Evolutionary conservation across 2,329 filamentous ascomycete species (phyloP), one percentile per base, ranked within the genome.

Genomic region (Ustilaginoidea virens): DNA sequence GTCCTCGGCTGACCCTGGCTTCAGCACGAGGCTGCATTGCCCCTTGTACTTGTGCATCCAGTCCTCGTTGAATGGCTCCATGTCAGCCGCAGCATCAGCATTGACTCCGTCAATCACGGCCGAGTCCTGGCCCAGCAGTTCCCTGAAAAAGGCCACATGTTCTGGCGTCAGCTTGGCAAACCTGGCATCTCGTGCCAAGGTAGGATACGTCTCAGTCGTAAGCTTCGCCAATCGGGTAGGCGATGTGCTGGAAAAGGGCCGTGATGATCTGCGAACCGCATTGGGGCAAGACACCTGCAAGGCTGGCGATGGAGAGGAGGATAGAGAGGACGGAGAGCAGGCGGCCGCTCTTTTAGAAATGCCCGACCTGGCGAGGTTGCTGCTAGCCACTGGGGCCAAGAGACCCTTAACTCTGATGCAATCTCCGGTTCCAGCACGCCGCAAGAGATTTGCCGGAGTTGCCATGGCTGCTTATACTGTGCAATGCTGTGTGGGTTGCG

Each of bases 1-100:
- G 55, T 98, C 78, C 44, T 87, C 75, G 1, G 82, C 87, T 11
- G 72, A 79, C 29, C 67, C 70, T 8, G 90, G 90, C 57, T 85
- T 92, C 37, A 98, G 60, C 4, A 96, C 85, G 16, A 98, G 61
- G 46, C 76, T 74, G 36, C 81, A 74, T 55, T 94, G 85, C 17
- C 90, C 92, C 36, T 81, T 76, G 61, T 93, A 98, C 59, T 98
- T 98, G 55, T 81, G 77, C 86, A 98, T 94, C 90, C 92, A 98
- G 58, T 98, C 90, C 49, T 76, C 74, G 56, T 98, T 98, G 66
- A 85, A 98, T 6, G 80, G 70, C 49, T 90, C 82, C 39, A 96
- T 66, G 48, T 96, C 90, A 43, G 81, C 80, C 10, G 74, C 51
- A 17, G 58, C 74, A 52, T 86, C 73, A 16, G 37, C 38, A 4